These are phyloP conservation scores for Fagopyrum esculentum DNA, from an alignment of 148 eudicot species.

Conservation along the genomic window DNA sequence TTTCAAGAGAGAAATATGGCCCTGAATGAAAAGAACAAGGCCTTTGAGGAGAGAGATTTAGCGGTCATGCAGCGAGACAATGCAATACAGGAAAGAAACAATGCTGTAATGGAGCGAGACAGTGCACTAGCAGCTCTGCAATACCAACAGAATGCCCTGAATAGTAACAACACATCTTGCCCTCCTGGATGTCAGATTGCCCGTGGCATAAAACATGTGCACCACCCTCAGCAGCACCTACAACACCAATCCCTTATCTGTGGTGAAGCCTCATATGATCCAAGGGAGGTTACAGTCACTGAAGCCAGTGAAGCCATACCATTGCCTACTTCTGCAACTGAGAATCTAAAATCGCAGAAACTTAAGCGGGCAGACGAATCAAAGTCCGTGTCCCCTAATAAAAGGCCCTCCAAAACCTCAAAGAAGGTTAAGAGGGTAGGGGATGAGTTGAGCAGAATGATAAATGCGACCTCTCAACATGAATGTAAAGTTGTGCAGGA, in stretches of 20 bases:
- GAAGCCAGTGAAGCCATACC: constrained; percentile 43
- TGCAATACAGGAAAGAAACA: constrained; percentile 70
- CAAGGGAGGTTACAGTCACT: constrained; percentile 31
- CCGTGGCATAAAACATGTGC: constrained; percentile 60
- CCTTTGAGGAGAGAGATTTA: constrained; percentile 80
- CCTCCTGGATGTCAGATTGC: constrained; percentile 63
- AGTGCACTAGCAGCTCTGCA: constrained; percentile 80
- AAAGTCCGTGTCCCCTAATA: constrained; percentile 30
- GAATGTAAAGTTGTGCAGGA: constrained; percentile 46
- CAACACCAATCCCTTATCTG: constrained; percentile 23
- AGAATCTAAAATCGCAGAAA: constrained; percentile 42
- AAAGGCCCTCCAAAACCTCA: constrained; percentile 44
- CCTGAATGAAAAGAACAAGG: constrained; percentile 75
- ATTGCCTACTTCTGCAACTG: constrained; percentile 36
- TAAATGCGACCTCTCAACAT: constrained; percentile 31
- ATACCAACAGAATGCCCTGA: constrained; percentile 54
- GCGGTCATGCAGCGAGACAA: constrained; percentile 85
- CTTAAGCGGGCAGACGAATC: constrained; percentile 49
- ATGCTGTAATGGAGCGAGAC: constrained; percentile 81
- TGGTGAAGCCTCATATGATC: constrained; percentile 43
- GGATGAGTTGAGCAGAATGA: constrained; percentile 43
- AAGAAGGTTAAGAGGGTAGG: constrained; percentile 45
- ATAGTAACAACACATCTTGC: constrained; percentile 35
- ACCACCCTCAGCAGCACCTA: constrained; percentile 49
- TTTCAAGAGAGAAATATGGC: constrained; percentile 90